A percentile compares a stretch with the other conserved stretches of the same genome.
phyloP scores from a whole-genome alignment of 2,329 filamentous ascomycete genomes.

The Iodosphaeria phyllophila region DNA sequence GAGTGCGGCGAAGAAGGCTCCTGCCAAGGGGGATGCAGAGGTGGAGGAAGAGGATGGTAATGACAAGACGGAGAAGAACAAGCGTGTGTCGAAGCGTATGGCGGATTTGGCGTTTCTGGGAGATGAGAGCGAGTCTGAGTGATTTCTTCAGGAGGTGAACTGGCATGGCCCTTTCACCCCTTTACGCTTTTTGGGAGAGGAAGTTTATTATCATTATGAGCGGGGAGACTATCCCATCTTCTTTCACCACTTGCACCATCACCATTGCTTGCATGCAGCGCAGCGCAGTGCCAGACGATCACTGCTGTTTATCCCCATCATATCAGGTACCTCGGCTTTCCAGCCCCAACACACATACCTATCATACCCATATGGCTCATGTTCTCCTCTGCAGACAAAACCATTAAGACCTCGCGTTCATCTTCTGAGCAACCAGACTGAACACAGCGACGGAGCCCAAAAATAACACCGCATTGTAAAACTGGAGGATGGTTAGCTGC shows the following conservation, averaged over 20 bases:
- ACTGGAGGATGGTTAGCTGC: slow-evolving; percentile 41
- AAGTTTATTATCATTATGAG: neutral
- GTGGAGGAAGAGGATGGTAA: slow-evolving; percentile 17
- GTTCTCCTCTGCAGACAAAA: no score
- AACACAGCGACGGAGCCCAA: slow-evolving; percentile 93
- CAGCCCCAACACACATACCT: no score
- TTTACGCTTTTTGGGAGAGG: no score
- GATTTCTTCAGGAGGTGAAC: slow-evolving; percentile 2
- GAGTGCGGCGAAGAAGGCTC: slow-evolving; percentile 18
- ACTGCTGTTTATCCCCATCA: no score
- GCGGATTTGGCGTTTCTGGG: slow-evolving; percentile 46
- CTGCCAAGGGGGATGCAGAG: slow-evolving; percentile 14
- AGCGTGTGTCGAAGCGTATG: slow-evolving; percentile 25
- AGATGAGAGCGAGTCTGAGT: slow-evolving; percentile 48
- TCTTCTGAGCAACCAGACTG: slow-evolving; percentile 77
- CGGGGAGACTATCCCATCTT: neutral
- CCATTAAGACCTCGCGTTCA: slow-evolving; percentile 42
- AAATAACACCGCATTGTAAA: slow-evolving; percentile 93
- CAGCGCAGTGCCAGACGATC: neutral
- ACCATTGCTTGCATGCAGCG: no score
- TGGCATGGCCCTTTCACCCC: no score
- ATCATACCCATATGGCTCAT: no score
- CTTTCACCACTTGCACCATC: neutral
- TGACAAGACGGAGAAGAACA: slow-evolving; percentile 8
- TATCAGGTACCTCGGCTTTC: no score